Evolutionary conservation across 352 stramenopile species (phyloP).

Genomic region (Phytophthora parvispora): DNA sequence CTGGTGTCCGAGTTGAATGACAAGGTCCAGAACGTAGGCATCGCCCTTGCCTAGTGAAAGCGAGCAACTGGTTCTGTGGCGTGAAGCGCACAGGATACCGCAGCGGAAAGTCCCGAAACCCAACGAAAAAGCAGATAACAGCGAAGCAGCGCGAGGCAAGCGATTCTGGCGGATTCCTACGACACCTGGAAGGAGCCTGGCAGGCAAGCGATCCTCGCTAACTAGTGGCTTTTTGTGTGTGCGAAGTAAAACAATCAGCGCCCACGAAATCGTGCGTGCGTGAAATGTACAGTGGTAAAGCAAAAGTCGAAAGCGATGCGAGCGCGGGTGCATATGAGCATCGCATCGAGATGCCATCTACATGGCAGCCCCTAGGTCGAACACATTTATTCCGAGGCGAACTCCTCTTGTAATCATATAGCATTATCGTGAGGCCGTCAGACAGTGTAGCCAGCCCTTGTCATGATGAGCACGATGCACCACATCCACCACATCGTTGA

Average conservation of each 20-base stretch:
- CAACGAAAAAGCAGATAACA: constrained; percentile 39
- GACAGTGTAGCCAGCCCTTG: neutral
- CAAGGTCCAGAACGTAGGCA: constrained; percentile 72
- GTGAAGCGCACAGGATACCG: neutral
- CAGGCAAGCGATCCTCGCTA: constrained; percentile 20
- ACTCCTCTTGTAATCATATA: constrained; percentile 21
- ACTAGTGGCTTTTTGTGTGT: constrained; percentile 42
- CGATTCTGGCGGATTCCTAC: constrained; percentile 1
- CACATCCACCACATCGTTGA: constrained; percentile 1
- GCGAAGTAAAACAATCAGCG: constrained; percentile 35
- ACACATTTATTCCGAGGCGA: constrained; percentile 23
- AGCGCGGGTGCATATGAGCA: constrained; percentile 19
- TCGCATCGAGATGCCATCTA: constrained; percentile 16
- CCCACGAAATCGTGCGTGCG: constrained; percentile 35
- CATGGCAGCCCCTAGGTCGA: constrained; percentile 15
- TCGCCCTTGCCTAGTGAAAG: constrained; percentile 56
- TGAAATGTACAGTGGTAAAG: constrained; percentile 40
- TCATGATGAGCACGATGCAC: constrained; percentile 5
- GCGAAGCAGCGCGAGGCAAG: constrained; percentile 21
- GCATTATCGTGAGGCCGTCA: constrained; percentile 13
- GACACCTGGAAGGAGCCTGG: neutral
- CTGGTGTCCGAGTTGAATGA: constrained; percentile 76
- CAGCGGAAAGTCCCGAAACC: constrained; percentile 17
- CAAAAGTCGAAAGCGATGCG: constrained; percentile 28
- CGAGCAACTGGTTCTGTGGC: constrained; percentile 5